Percentiles rank a stretch among this genome's conserved stretches.
These are phyloP conservation scores for Tetrahymena elliotti DNA, from an alignment of 73 alveolate genomes.

Conservation along the genomic window DNA sequence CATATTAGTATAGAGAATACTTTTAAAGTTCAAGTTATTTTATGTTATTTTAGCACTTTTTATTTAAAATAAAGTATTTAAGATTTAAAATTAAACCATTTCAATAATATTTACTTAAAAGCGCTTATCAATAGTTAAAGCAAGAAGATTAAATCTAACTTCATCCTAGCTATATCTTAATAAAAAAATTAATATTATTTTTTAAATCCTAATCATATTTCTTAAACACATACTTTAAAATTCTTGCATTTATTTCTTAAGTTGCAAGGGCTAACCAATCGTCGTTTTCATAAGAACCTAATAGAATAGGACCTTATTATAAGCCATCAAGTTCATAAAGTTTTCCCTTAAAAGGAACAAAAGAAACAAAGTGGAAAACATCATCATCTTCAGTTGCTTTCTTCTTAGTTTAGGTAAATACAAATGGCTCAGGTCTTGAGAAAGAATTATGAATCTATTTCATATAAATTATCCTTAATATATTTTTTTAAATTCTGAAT, in stretches of 20 bases:
- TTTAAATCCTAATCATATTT: background rate
- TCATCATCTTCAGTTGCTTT: slow-evolving; percentile 80
- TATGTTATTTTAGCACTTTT: background rate
- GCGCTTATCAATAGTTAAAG: background rate
- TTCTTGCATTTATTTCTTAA: slow-evolving; percentile 14
- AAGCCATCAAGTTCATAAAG: slow-evolving; percentile 94
- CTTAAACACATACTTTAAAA: background rate
- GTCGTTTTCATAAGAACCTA: slow-evolving; percentile 69
- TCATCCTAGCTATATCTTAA: background rate
- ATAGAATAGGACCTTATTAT: slow-evolving; percentile 83
- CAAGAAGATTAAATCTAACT: background rate
- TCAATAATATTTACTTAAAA: background rate
- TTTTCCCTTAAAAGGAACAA: slow-evolving; percentile 77
- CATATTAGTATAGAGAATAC: background rate
- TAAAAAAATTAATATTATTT: background rate
- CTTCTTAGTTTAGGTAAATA: slow-evolving; percentile 55
- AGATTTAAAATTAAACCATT: background rate
- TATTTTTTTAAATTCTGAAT: too few species aligned
- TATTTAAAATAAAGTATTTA: background rate
- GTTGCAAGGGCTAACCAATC: slow-evolving; percentile 21
- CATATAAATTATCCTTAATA: slow-evolving; percentile 47
- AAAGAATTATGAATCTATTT: slow-evolving; percentile 77
- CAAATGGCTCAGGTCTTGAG: slow-evolving; percentile 87
- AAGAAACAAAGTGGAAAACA: slow-evolving; percentile 87
- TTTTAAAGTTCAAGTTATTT: background rate